Base-by-base conservation (phyloP, 805 yeast genomes). In the Metschnikowia baotianmanensis region DNA sequence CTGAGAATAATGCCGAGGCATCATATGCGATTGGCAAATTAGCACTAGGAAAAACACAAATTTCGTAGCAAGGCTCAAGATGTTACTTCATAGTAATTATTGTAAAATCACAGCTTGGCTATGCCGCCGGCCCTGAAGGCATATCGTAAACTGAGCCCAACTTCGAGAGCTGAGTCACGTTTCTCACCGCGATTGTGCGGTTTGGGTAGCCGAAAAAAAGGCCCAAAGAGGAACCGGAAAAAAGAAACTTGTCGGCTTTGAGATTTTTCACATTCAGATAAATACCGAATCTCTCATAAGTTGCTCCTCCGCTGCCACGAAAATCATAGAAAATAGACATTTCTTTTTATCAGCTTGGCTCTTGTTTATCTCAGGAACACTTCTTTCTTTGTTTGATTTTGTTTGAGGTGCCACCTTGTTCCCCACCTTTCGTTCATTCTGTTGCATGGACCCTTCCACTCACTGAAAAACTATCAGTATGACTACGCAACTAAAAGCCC, bases 401-500 rank as follows among this genome's bases (percentile, higher is more conserved):
- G 15, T 25, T 15, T 25, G 9, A 25, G 13, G 9, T 29, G 9
- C 15, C 12, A 17, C 9, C 31, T 12, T 9, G 22, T 31, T 34
- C 43, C 39, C 39, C 43, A 24, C 18, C 34, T 18, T 34, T 38
- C 17, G 23, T 30, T 18, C 21, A 24, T 18, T 15, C 24, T 11
- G 27, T 28, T 31, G 33, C 42, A 38, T 38, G 42, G 12, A n/a
- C 36, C 32, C 24, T 28, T 20, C 28, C 21, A n/a, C 20, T 5
- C 17, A 10, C 27, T 13, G n/a, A 27, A 13, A 26, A 28, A 24
- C 13, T 24, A 27, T 10, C 29, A 23, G 8, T 31, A 47, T 49
- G 55, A 28, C 53, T 34, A 31, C 51, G 35, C 48, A 52, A 35
- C 47, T 46, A 36, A 48, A 50, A 41, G 55, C 56, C 15, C 40